phyloP scores from a whole-genome alignment of 768 basidiomycete genomes.

The Clitopilus passeckerianus region DNA sequence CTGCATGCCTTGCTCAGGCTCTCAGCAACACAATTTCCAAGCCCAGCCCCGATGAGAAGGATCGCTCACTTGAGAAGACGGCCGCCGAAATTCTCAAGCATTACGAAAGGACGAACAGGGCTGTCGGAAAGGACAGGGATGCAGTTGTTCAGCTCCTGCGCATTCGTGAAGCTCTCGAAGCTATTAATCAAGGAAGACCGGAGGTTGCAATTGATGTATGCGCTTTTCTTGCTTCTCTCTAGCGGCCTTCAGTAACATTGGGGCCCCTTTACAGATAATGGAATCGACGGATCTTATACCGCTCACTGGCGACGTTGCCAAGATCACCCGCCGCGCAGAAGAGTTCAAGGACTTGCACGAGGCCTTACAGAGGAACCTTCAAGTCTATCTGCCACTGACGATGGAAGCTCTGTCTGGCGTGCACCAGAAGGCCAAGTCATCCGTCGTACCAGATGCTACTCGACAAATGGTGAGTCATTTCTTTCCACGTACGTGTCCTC shows the following conservation, averaged over 20 bases:
- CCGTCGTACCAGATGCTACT: conserved; percentile 66
- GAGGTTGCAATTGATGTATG: conserved; percentile 83
- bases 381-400: conserved; percentile 79
- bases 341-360: conserved; percentile 88
- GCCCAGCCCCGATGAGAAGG: conserved; percentile 58
- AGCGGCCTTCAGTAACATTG: background rate
- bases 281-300: conserved; percentile 87
- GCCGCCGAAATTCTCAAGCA: conserved; percentile 76
- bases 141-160: conserved; percentile 71
- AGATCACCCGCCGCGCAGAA: conserved; percentile 82
- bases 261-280: conserved; percentile 53
- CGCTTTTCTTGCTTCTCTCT: conserved; percentile 7
- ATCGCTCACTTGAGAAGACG: conserved; percentile 62
- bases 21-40: conserved; percentile 79
- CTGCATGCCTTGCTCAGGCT: conserved; percentile 81
- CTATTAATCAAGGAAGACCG: conserved; percentile 63
- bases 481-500: background rate
- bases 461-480: conserved; percentile 62
- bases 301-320: conserved; percentile 76
- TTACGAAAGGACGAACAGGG: conserved; percentile 73
- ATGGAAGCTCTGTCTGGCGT: conserved; percentile 90
- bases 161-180: conserved; percentile 76
- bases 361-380: conserved; percentile 83
- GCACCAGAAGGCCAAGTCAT: conserved; percentile 71
- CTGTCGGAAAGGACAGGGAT: conserved; percentile 67